phyloP scores from a whole-genome alignment of 164 flowering plant species.

The Kalanchoe fedtschenkoi region DNA sequence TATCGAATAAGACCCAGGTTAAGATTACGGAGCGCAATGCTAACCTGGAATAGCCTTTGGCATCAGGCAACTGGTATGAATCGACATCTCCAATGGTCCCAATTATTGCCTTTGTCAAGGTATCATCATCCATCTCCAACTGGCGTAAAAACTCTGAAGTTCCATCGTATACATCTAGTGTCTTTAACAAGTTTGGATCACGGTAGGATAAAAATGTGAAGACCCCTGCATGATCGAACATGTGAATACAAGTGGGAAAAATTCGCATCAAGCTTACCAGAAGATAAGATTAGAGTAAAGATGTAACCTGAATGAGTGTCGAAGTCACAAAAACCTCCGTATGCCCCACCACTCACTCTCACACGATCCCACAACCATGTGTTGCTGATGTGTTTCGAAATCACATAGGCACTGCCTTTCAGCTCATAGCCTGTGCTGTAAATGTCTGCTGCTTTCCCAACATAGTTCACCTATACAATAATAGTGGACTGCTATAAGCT shows the following conservation, averaged over 20 bases:
- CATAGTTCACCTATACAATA: conserved; percentile 76
- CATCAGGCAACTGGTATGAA: conserved; percentile 94
- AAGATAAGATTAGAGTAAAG: neutral
- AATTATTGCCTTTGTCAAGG: conserved; percentile 90
- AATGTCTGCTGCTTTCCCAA: conserved; percentile 90
- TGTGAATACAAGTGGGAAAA: neutral
- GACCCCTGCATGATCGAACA: conserved; percentile 45
- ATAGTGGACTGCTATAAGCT: neutral
- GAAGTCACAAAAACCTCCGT: conserved; percentile 97
- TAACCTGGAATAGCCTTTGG: conserved; percentile 97
- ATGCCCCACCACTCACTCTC: conserved; percentile 98
- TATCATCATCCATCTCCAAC: conserved; percentile 77
- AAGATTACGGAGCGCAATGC: too few relatives aligned
- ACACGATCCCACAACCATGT: conserved; percentile 99
- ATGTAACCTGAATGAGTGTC: conserved; percentile 88
- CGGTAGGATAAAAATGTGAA: conserved; percentile 92
- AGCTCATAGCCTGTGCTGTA: conserved; percentile 82
- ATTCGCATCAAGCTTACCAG: neutral
- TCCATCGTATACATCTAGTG: conserved; percentile 85
- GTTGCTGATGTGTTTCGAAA: conserved; percentile 81
- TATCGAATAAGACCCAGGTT: too few relatives aligned
- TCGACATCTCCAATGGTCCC: conserved; percentile 99
- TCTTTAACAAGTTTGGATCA: conserved; percentile 92
- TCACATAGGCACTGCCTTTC: conserved; percentile 93
- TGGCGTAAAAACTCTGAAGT: conserved; percentile 68